Base-by-base conservation (phyloP, 352 stramenopile genomes). In the Globisporangium takayamanum region DNA sequence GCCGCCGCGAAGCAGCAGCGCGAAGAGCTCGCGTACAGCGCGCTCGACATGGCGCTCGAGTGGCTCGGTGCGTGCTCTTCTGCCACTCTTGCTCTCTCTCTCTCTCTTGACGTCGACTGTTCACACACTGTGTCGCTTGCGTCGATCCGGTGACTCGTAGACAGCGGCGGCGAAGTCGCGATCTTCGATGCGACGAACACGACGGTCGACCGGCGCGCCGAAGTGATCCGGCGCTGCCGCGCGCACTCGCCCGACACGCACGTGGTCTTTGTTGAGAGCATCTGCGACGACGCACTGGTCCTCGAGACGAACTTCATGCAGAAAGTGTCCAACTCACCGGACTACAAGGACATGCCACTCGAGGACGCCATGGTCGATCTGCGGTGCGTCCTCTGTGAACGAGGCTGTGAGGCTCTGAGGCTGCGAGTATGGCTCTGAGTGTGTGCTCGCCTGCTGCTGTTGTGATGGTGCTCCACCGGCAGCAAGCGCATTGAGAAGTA, bases 171-270 rank as follows among this genome's bases (percentile, higher is more conserved):
- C 0, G 72, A 92, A 59, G 78, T 88, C 25, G 80, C 78, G 1
- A 92, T 92, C 49, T 79, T 89, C 39, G 82, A 92, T 45, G 82
- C 80, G 20, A 89, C 80, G 10, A 92, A 92, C 68, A 85, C 80
- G 50, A 91, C 79, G 14, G 60, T 66, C 53, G 64, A 78, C 25
- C 68, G 74, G 5, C 63, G 72, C 4, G 47, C 49, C 3, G 56
- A 63, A 42, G 63, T 78, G 22, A 57, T 72, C 25, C 60, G 66
- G 2, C 55, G 59, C 41, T 72, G 64, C 44, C 50, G 50, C 36
- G 45, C 57, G 10, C 63, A 68, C 53, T 68, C 62, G 1, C 26
- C 54, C 5, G 69, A 70, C 20, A 58, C 71, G 53, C 75, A 79
- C 26, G 66, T 89, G 12, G 75, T 97, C 33, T 91, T 95, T 61